These are phyloP conservation scores for Syncephalis plumigaleata DNA, from an alignment of 371 early-diverging fungal species.

Conservation along the genomic window DNA sequence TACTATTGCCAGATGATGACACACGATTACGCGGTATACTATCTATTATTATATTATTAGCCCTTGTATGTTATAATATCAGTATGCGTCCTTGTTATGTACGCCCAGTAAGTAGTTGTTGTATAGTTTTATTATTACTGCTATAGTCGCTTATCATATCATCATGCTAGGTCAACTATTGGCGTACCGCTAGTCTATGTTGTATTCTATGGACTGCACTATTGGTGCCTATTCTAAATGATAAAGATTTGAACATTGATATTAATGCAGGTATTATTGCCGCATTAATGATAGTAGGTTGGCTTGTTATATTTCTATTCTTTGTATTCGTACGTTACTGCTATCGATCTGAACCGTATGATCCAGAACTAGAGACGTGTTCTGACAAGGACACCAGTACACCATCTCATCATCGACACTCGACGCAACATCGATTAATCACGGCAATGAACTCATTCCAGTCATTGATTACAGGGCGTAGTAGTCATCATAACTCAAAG, in stretches of 20 bases:
- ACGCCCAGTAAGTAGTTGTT: slow-evolving; percentile 18
- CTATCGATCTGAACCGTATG: no score
- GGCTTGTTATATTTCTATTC: slow-evolving; percentile 9
- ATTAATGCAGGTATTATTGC: slow-evolving; percentile 10
- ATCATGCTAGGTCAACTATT: slow-evolving; percentile 30
- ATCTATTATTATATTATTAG: slow-evolving; percentile 16
- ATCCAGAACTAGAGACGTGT: no score
- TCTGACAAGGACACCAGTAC: no score
- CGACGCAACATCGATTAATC: no score
- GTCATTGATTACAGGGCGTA: no score
- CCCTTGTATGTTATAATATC: slow-evolving; percentile 19
- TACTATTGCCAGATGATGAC: slow-evolving; percentile 15
- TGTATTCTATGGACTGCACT: slow-evolving; percentile 31
- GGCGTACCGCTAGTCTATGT: slow-evolving; percentile 26
- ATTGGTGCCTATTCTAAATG: slow-evolving; percentile 20
- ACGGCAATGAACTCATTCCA: no score
- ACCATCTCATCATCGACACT: no score
- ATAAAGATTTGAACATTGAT: neutral
- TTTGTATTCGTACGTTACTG: slow-evolving; percentile 4
- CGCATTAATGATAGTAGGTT: slow-evolving; percentile 9
- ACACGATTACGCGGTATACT: slow-evolving; percentile 17
- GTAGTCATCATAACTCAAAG: no score
- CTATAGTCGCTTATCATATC: neutral
- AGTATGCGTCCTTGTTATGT: slow-evolving; percentile 21
- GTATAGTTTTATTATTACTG: slow-evolving; percentile 10